Evolutionary conservation across 805 yeast species (phyloP), one percentile per base, ranked within the genome.

Genomic region (Nakazawaea siamensis): DNA sequence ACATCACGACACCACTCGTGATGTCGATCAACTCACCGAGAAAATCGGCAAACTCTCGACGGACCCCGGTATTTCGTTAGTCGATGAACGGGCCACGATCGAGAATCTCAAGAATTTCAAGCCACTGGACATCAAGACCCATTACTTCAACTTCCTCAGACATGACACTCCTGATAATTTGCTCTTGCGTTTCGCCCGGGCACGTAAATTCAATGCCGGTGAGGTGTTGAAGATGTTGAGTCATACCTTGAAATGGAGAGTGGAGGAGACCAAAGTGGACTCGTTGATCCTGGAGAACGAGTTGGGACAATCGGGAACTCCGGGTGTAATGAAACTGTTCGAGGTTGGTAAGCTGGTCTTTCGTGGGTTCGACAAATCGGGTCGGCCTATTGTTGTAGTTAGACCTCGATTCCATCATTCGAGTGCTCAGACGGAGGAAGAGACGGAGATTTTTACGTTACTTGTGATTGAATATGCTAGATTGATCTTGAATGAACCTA

Each of bases 141-240:
- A 69, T 43, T 65, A 77, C 50, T 73, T 81, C 80, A 52, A 60
- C 28, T 65, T 77, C 66, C 49, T 76, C 33, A 76, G 90, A 58
- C 70, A 76, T 27, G 97, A 90, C 54, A 67, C 79, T 31, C 82
- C 94, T 3, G 99, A 92, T 56, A 80, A 82, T 47, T 57, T 79
- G 45, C 33, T 85, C 20, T 64, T 88, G 49, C 70, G 94, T 48
- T 88, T 80, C 49, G 58, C 84, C 18, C 69, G 95, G 46, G 96
- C 96, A 25, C 76, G 96, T 58, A 86, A 86, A 58, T 86, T 86
- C 79, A 75, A 81, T 44, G 66, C 77, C 16, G 79, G 75, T 45
- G 73, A 76, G 49, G 68, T 86, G 0, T 52, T 83, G 38, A 62
- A 64, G 15, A 86, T 87, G 94, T 50, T 85, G 33, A 66, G 79